Evolutionary conservation across 768 basidiomycete species (phyloP).

Genomic region (Kondoa subrosea): DNA sequence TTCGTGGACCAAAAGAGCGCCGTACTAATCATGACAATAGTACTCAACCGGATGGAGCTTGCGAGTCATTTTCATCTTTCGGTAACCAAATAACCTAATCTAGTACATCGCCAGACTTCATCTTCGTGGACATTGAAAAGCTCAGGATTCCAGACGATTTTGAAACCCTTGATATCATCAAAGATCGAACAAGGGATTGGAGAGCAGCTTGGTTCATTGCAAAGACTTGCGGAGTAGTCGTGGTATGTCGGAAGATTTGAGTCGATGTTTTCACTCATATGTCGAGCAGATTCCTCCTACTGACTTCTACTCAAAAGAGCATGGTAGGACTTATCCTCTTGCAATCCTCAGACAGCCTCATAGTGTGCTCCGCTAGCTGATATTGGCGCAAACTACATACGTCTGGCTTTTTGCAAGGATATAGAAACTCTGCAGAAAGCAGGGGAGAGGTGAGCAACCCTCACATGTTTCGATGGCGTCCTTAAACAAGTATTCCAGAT

Average conservation of each 20-base stretch:
- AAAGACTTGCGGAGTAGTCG: conserved; percentile 21
- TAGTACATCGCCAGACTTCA: conserved; percentile 40
- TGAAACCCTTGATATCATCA: conserved; percentile 28
- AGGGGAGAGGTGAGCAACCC: conserved; percentile 45
- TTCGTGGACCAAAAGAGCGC: neutral
- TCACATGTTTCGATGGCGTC: too few relatives aligned
- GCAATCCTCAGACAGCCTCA: neutral
- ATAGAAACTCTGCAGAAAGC: conserved; percentile 62
- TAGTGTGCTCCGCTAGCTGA: neutral
- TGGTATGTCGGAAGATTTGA: neutral
- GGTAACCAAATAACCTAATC: conserved; percentile 32
- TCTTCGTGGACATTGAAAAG: conserved; percentile 39
- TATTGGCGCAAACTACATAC: conserved; percentile 42
- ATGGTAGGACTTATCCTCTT: conserved; percentile 3
- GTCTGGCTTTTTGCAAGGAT: conserved; percentile 96
- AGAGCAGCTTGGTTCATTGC: conserved; percentile 27
- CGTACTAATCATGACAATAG: too few relatives aligned
- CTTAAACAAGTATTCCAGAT: too few relatives aligned
- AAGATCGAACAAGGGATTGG: conserved; percentile 35
- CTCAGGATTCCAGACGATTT: conserved; percentile 17
- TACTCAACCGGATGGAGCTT: neutral
- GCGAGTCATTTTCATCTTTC: conserved; percentile 63
- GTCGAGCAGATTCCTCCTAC: conserved; percentile 24
- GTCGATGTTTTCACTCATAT: neutral
- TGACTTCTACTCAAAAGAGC: conserved; percentile 23